Base-by-base conservation (phyloP, 371 early-diverging fungal genomes). In the Rhizomucor pusillus region DNA sequence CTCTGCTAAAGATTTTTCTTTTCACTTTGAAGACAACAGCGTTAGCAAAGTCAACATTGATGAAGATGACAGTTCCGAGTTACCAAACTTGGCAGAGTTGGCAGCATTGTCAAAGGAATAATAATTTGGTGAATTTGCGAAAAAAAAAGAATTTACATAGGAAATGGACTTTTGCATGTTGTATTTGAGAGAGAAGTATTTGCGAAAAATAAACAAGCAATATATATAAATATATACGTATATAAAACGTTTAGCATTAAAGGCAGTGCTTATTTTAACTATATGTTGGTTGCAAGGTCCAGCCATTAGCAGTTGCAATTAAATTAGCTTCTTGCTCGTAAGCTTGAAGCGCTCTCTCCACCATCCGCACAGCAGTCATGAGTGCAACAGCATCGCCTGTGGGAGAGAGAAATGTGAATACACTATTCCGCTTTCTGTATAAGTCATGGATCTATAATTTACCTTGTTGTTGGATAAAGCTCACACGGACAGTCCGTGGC, bases 381-480 rank as follows among this genome's bases (percentile, higher is more conserved):
- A 75, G 55, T 25, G 70, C 66, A 52, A 72, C 68, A 16, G 73
- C 70, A 55, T 75, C 76, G 2, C 76, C 69, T n/a, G 13, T 33
- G 24, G 25, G 20, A 37, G 46, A 47, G n/a, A n/a, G n/a, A 24
- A 13, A n/a, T 47, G 18, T 12, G 23, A 45, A 40, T 33, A 9
- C n/a, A n/a, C n/a, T n/a, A 16, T 7, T 5, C n/a, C 12, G 11
- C 3, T n/a, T 13, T 24, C 11, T 5, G 3, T 33, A 3, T 12
- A 11, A 1, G 6, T 18, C 39, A 34, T 5, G 6, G 20, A 7
- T 16, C 33, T 3, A 16, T 29, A 14, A 33, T 36, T 50, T 67
- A 71, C 71, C 75, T 71, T 75, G 75, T 43, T 75, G 75, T 36
- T 75, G 75, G 9, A 72, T 69, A 46, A 75, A 75, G 34, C 63